Evolutionary conservation across 306 rosid genomes (phyloP).

Genomic region (Lagenaria siceraria): DNA sequence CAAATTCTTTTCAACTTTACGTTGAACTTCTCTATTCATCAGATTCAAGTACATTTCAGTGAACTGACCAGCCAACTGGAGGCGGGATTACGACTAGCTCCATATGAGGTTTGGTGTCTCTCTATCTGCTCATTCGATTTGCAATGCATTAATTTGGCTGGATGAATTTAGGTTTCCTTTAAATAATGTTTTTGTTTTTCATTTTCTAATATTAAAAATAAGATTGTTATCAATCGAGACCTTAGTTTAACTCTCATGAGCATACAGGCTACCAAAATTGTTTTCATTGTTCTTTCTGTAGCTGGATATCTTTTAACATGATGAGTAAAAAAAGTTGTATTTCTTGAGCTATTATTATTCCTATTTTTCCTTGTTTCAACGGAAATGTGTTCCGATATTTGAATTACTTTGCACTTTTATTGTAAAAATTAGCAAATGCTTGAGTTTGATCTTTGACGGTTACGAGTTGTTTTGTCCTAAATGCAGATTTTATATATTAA

Average conservation of each 20-base stretch:
- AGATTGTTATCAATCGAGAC: not conserved
- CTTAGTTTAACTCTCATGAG: not conserved
- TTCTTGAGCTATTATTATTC: not conserved
- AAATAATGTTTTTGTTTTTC: not conserved
- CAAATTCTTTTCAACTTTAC: slow-evolving; percentile 58
- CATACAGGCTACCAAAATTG: not conserved
- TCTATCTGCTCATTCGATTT: not conserved
- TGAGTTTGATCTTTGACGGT: slow-evolving; percentile 8
- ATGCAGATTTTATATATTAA: slow-evolving; percentile 60
- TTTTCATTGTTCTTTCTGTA: not conserved
- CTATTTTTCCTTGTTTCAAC: not conserved
- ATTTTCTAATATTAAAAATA: not conserved
- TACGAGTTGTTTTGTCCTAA: slow-evolving; percentile 20
- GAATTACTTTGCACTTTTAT: not conserved
- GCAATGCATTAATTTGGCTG: not conserved
- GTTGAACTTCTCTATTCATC: slow-evolving; percentile 60
- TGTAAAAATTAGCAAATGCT: slow-evolving; percentile 9
- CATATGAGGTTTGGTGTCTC: slow-evolving; percentile 51
- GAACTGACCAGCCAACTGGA: slow-evolving; percentile 59
- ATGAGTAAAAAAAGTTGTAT: not conserved
- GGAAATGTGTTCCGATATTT: not conserved
- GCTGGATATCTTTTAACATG: not conserved
- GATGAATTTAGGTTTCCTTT: not conserved
- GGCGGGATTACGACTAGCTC: slow-evolving; percentile 52
- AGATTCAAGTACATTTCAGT: slow-evolving; percentile 43